These are phyloP conservation scores for Aechmea fasciata DNA, from an alignment of 176 grass and related monocot genomes.

Conservation along the genomic window DNA sequence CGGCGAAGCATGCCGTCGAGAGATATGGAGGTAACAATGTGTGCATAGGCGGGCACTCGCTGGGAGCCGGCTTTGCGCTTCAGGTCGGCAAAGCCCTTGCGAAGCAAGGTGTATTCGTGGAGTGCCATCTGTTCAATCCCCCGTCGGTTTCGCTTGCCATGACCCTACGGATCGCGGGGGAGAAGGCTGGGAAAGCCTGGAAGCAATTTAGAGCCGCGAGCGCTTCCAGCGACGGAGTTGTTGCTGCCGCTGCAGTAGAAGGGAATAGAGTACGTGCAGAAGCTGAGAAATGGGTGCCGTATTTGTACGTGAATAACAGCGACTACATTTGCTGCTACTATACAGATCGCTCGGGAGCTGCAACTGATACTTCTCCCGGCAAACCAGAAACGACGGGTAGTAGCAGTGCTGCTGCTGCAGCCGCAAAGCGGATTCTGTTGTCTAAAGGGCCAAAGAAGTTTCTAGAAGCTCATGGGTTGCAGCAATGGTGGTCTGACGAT, in stretches of 20 bases:
- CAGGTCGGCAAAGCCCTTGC: conserved; percentile 81
- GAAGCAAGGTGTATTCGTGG: conserved; percentile 71
- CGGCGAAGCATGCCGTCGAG: conserved; percentile 25
- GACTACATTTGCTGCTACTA: conserved; percentile 97
- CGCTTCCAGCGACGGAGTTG: neutral
- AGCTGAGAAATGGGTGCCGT: conserved; percentile 48
- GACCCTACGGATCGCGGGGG: conserved; percentile 50
- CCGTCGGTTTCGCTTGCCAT: conserved; percentile 78
- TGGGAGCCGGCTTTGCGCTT: conserved; percentile 73
- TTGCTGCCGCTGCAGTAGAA: neutral
- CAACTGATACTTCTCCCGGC: neutral
- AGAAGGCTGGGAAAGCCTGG: conserved; percentile 26
- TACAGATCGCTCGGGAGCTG: conserved; percentile 9
- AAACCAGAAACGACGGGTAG: conserved; percentile 8
- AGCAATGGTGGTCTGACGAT: conserved; percentile 90
- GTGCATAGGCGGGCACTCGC: conserved; percentile 66
- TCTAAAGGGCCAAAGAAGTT: conserved; percentile 76
- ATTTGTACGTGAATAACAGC: conserved; percentile 78
- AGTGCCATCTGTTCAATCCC: conserved; percentile 91
- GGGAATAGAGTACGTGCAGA: neutral
- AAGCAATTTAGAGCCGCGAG: neutral
- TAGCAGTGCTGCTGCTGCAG: conserved; percentile 18
- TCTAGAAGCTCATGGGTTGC: conserved; percentile 67
- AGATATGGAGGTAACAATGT: conserved; percentile 32
- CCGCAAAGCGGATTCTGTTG: conserved; percentile 52